Conservation (phyloP, 2,329 filamentous ascomycete species). For the Plectosphaerella plurivora region DNA sequence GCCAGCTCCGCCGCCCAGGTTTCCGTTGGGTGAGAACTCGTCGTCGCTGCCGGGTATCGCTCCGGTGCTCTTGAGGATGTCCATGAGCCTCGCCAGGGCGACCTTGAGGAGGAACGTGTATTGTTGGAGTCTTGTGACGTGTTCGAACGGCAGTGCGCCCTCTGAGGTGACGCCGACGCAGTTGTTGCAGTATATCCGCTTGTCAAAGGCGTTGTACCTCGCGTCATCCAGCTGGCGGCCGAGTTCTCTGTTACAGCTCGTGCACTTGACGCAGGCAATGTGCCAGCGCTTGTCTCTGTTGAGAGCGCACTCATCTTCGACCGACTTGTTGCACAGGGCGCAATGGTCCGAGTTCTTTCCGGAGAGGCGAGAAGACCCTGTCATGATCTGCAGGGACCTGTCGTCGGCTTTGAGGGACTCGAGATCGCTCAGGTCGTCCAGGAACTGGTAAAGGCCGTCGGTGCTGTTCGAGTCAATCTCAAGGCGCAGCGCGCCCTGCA, state of each 20-base stretch:
- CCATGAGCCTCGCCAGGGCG: conserved; percentile 81
- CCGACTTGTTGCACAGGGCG: conserved; percentile 72
- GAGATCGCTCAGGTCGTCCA: conserved; percentile 80
- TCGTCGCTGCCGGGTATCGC: conserved; percentile 72
- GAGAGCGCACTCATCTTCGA: conserved; percentile 89
- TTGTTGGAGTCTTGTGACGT: conserved; percentile 83
- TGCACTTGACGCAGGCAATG: conserved; percentile 73
- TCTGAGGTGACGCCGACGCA: conserved; percentile 59
- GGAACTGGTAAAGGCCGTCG: conserved; percentile 75
- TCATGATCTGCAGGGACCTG: conserved; percentile 60
- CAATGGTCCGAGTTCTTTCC: conserved; percentile 83
- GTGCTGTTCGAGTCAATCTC: conserved; percentile 76
- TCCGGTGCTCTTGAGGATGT: conserved; percentile 79
- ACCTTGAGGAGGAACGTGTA: conserved; percentile 92
- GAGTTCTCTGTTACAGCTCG: conserved; percentile 60
- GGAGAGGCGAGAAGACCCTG: conserved; percentile 62
- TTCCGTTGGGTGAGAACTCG: conserved; percentile 62
- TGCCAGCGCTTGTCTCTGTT: conserved; percentile 78
- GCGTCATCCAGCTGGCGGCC: conserved; percentile 65
- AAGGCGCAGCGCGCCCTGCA: conserved; percentile 87
- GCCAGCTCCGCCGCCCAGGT: conserved; percentile 54
- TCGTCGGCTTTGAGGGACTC: conserved; percentile 72
- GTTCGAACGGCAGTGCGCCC: conserved; percentile 53
- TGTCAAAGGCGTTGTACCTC: conserved; percentile 63
- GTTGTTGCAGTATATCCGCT: conserved; percentile 65